Base-by-base conservation (phyloP, 345 rosid species). In the Populus nigra region DNA sequence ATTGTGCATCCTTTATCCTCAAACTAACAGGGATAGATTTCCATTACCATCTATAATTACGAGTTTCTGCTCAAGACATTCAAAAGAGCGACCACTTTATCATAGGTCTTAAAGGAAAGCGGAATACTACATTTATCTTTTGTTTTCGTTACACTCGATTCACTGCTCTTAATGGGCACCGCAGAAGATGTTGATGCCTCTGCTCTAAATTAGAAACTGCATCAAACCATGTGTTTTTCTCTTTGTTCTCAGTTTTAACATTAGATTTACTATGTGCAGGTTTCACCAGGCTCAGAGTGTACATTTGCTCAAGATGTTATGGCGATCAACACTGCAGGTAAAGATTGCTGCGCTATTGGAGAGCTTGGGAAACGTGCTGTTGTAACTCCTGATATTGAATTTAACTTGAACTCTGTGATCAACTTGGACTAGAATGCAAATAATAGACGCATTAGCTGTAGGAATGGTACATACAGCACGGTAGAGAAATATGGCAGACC, bases 371-470 rank as follows among this genome's bases (percentile, higher is more conserved):
- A 90, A 88, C 94, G 90, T 4, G 91, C 85, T 29, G 83, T 86
- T 78, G 70, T 93, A 57, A 88, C 91, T 31, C 99, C 94, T 36
- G 94, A 90, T 73, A 77, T 93, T 20, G 89, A 90, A 80, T 89
- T 89, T 4, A 45, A 90, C 81, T 69, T 92, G 50, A 80, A 85
- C 43, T 78, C 84, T 68, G 77, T 88, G 77, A 71, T 74, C 62
- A 74, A 87, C 76, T 65, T 78, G 8, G 73, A 70, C 35, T 80
- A 55, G 65, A 69, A 23, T 36, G 38, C 7, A 39, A 43, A 23
- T 29, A 41, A 12, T 35, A 59, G 27, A 73, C 35, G 65, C 61
- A 33, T 25, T n/a, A 67, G 61, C 20, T 1, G 72, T 65, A 59
- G 20, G 5, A 41, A 47, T 6, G 6, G 43, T 15, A 53, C 41